Conservation (phyloP, 495 filamentous ascomycete species). For the Aspergillus sclerotioniger region DNA sequence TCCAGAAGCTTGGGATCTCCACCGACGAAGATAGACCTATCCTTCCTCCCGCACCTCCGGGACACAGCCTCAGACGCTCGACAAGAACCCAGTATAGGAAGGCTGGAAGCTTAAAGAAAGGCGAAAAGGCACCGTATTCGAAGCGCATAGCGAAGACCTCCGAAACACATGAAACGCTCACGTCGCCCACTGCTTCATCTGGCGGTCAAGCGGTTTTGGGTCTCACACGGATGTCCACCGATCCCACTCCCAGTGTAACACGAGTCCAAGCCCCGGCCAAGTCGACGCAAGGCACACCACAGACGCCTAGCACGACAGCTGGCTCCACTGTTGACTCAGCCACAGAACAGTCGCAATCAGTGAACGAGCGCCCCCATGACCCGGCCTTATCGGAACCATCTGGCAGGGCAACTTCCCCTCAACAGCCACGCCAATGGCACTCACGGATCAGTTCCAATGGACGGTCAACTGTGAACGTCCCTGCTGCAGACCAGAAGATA, state of each 20-base stretch:
- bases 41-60: slow-evolving; percentile 67
- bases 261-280: slow-evolving; percentile 26
- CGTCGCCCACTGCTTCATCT: slow-evolving; percentile 33
- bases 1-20: slow-evolving; percentile 48
- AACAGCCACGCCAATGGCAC: slow-evolving; percentile 42
- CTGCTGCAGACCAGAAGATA: slow-evolving; percentile 45
- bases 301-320: slow-evolving; percentile 19
- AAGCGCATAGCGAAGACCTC: slow-evolving; percentile 64
- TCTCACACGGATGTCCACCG: slow-evolving; percentile 71
- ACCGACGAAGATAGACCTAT: slow-evolving; percentile 85
- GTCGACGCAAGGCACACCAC: slow-evolving; percentile 27
- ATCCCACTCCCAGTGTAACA: slow-evolving; percentile 56
- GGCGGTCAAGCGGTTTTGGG: slow-evolving; percentile 53
- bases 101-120: slow-evolving; percentile 75
- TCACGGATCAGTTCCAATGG: slow-evolving; percentile 47
- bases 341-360: slow-evolving; percentile 27
- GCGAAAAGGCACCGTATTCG: slow-evolving; percentile 72
- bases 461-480: slow-evolving; percentile 40
- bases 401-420: slow-evolving; percentile 18
- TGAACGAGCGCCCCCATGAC: slow-evolving; percentile 15
- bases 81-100: slow-evolving; percentile 90
- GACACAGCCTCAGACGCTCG: slow-evolving; percentile 78
- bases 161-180: slow-evolving; percentile 56
- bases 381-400: slow-evolving; percentile 9
- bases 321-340: slow-evolving; percentile 31